Percentiles rank a stretch among this genome's conserved stretches.
phyloP scores from a whole-genome alignment of 495 filamentous ascomycete species.

The Tuber brumale region DNA sequence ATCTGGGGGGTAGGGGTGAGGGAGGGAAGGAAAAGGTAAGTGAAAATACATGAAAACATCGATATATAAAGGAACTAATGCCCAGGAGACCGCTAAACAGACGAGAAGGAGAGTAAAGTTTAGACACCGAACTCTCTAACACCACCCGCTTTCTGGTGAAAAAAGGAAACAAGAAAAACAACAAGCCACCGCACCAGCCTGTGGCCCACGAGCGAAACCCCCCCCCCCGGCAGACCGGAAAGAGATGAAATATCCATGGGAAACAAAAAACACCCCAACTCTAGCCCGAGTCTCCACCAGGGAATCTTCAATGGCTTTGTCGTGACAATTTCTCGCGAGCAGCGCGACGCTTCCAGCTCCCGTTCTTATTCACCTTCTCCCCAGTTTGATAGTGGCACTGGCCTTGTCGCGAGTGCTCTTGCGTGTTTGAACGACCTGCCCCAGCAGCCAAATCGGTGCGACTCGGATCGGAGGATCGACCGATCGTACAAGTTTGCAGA shows the following conservation, averaged over 20 bases:
- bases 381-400: background rate
- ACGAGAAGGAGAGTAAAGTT: background rate
- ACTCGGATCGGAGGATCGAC: background rate
- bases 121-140: background rate
- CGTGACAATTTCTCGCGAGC: background rate
- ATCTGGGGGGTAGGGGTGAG: background rate
- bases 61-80: background rate
- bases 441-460: background rate
- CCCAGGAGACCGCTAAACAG: background rate
- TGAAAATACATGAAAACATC: background rate
- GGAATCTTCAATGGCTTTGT: background rate
- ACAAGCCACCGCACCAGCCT: background rate
- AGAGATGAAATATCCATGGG: background rate
- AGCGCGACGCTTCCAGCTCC: background rate
- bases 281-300: background rate
- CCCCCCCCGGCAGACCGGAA: background rate
- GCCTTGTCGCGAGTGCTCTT: background rate
- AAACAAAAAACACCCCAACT: background rate
- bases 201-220: background rate
- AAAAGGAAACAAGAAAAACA: background rate
- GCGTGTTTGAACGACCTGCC: background rate
- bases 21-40: background rate
- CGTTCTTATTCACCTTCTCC: background rate
- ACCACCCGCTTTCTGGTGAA: background rate
- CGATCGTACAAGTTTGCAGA: background rate